phyloP scores from a whole-genome alignment of 352 stramenopile species.

The Phytopythium kandeliae region DNA sequence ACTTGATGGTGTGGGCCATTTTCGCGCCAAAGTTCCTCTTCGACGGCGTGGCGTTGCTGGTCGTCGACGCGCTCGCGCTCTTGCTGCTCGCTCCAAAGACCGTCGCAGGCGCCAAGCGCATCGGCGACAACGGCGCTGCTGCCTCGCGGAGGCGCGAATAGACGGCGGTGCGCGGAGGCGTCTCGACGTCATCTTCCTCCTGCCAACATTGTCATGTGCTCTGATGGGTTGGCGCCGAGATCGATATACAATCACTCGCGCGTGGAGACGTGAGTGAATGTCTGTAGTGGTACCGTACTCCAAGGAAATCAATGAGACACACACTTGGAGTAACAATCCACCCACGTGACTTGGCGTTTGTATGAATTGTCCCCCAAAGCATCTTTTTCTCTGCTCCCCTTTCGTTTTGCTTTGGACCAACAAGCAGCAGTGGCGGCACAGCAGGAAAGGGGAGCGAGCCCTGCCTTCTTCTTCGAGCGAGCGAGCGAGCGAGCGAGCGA shows the following conservation, averaged over 20 bases:
- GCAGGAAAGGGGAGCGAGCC: not conserved
- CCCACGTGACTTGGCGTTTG: not conserved
- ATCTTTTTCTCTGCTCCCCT: constrained; percentile 2
- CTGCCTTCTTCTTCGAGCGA: not conserved
- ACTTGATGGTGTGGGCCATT: constrained; percentile 93
- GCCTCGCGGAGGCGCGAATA: too few species aligned
- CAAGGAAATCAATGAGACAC: too few species aligned
- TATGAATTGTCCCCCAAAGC: not conserved
- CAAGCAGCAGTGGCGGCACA: not conserved
- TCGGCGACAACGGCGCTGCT: too few species aligned
- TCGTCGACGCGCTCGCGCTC: constrained; percentile 39
- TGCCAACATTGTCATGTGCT: too few species aligned
- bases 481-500: not conserved
- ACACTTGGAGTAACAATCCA: too few species aligned
- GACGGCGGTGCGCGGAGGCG: too few species aligned
- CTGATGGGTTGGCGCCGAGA: too few species aligned
- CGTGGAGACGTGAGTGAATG: not conserved
- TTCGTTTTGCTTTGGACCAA: constrained; percentile 1
- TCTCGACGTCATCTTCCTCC: too few species aligned
- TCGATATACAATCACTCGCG: too few species aligned
- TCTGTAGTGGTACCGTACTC: not conserved
- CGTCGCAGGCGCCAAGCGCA: too few species aligned
- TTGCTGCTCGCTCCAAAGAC: constrained; percentile 29
- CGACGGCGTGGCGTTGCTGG: constrained; percentile 56
- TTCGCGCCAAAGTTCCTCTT: constrained; percentile 91